Evolutionary conservation across 495 filamentous ascomycete genomes (phyloP).

Genomic region (Ascodesmis nigricans): DNA sequence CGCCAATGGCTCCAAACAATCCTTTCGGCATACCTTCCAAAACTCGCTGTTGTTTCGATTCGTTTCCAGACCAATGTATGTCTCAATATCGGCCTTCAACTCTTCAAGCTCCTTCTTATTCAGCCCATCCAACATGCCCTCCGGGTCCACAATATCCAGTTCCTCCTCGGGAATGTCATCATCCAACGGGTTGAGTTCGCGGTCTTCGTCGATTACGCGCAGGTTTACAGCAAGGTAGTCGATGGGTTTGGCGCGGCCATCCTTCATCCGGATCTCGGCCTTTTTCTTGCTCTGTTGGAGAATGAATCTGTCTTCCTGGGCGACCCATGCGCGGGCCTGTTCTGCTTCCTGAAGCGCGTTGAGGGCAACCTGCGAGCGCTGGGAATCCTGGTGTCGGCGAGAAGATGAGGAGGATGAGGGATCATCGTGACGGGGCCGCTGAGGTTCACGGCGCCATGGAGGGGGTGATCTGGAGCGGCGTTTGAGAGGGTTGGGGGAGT

Average conservation of each 20-base stretch:
- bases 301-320: constrained; percentile 89
- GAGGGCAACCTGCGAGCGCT: constrained; percentile 49
- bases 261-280: constrained; percentile 86
- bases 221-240: constrained; percentile 89
- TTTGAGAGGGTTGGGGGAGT: constrained; percentile 32
- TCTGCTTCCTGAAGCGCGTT: constrained; percentile 50
- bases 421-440: constrained; percentile 52
- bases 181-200: constrained; percentile 45
- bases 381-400: constrained; percentile 55
- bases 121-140: constrained; percentile 58
- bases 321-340: constrained; percentile 64
- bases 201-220: constrained; percentile 64
- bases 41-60: constrained; percentile 60
- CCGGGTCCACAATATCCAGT: constrained; percentile 60
- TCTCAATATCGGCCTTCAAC: constrained; percentile 67
- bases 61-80: constrained; percentile 60
- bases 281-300: constrained; percentile 96
- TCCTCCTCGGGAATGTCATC: constrained; percentile 63
- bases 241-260: constrained; percentile 75
- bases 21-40: constrained; percentile 40
- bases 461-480: constrained; percentile 60
- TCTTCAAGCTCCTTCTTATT: constrained; percentile 48
- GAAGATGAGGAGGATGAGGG: constrained; percentile 45
- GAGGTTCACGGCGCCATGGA: constrained; percentile 59
- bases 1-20: constrained; percentile 11